Base-by-base conservation (phyloP, 2,329 filamentous ascomycete genomes). In the Trichoderma citrinoviride region DNA sequence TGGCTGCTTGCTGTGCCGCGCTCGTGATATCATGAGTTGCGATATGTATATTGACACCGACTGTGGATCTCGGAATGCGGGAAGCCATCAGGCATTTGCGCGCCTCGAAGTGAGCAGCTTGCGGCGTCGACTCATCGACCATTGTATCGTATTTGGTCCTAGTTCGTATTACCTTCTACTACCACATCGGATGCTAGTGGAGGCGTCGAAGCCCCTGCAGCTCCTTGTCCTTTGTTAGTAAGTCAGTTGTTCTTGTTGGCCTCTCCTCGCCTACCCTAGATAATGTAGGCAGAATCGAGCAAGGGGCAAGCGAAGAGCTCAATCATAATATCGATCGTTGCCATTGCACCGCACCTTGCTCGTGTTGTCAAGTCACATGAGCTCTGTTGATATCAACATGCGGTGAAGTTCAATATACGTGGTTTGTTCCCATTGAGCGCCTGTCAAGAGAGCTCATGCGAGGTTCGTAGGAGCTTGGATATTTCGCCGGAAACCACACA, bases 241-340 rank as follows among this genome's bases (percentile, higher is more conserved):
- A 8, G 7, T n/a, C 29, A 33, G 29, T 33, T 33, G 29, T 33
- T 19, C 7, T 15, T 4, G 14, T 1, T 12, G 37, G 53, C 21
- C 19, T 23, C 37, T 43, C 37, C n/a, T 14, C 37, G 46, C 57
- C n/a, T 61, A 61, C 57, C 57, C 57, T 61, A 5, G 37, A 61
- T 17, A 3, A n/a, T 37, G 33, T 37, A 37, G 33, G 33, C 33
- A 37, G 33, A 37, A 37, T 4, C 12, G 33, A 37, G 33, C 12
- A 37, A 37, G 10, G 33, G 12, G 33, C 12, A 33, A 37, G 33
- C 14, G 10, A 5, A 37, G 33, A 37, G 33, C 33, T 37, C 33
- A 10, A 33, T 10, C n/a, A n/a, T n/a, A 6, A 10, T n/a, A 47
- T 23, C 14, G 15, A 40, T 21, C 7, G n/a, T 27, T 25, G 33